These are phyloP conservation scores for Haematococcus sp. DNA, from an alignment of 139 green algal species.

Conservation along the genomic window DNA sequence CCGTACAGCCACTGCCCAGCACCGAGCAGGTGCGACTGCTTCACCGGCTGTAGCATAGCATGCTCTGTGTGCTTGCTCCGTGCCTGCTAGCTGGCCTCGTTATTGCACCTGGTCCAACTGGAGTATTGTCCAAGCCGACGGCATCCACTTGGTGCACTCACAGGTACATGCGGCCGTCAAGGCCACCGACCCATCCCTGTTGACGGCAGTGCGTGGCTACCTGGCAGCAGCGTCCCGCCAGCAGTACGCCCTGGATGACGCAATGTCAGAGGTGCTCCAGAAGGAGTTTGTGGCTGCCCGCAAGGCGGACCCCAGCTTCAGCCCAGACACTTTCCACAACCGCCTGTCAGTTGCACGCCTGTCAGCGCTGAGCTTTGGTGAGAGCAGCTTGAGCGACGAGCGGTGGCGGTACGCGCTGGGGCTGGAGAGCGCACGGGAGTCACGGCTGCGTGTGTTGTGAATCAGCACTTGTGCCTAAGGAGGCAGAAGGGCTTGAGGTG, in stretches of 20 bases:
- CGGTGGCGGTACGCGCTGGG: neutral
- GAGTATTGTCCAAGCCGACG: too few relatives aligned
- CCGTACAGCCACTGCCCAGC: slow-evolving; percentile 19
- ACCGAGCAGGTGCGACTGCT: neutral
- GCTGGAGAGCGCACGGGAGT: neutral
- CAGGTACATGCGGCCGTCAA: too few relatives aligned
- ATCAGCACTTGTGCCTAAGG: too few relatives aligned
- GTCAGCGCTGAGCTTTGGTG: slow-evolving; percentile 12
- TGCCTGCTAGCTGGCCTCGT: neutral
- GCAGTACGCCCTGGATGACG: slow-evolving; percentile 25
- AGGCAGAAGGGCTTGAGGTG: too few relatives aligned
- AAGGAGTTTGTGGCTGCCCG: slow-evolving; percentile 16
- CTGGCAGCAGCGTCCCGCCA: slow-evolving; percentile 21
- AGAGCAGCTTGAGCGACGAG: neutral
- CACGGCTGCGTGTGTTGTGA: neutral
- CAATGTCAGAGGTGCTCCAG: slow-evolving; percentile 7
- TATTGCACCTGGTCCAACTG: too few relatives aligned
- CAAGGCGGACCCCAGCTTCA: slow-evolving; percentile 12
- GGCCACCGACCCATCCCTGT: neutral
- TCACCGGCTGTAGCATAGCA: neutral
- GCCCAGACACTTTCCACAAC: slow-evolving; percentile 11
- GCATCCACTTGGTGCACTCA: too few relatives aligned
- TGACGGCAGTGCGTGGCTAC: slow-evolving; percentile 36
- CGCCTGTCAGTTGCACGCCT: slow-evolving; percentile 2
- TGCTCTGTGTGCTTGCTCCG: neutral